These are phyloP conservation scores for Hagleromyces aurorensis DNA, from an alignment of 805 yeast genomes.

Conservation along the genomic window DNA sequence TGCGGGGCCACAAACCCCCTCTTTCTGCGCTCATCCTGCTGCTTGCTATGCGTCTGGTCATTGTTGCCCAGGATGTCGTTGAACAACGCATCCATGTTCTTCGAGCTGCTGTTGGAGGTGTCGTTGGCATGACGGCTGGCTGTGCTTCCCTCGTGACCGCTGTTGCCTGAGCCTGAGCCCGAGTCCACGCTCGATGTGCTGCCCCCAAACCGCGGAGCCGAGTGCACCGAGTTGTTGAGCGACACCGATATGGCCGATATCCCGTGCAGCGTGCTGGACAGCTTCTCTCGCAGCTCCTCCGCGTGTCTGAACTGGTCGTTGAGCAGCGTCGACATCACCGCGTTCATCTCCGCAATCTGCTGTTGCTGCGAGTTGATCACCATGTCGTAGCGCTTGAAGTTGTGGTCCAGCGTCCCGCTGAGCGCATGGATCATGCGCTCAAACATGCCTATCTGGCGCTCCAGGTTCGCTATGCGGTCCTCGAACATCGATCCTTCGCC, in stretches of 20 bases:
- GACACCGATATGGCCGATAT: constrained; percentile 18
- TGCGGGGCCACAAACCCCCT: not conserved
- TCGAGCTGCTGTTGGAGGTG: constrained; percentile 3
- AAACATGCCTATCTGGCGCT: constrained; percentile 24
- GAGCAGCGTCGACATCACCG: constrained; percentile 19
- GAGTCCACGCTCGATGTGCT: not conserved
- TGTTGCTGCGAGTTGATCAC: constrained; percentile 27
- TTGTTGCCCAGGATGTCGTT: constrained; percentile 1
- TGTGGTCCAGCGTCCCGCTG: constrained; percentile 26
- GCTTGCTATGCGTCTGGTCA: constrained; percentile 3
- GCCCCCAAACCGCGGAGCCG: constrained; percentile 1
- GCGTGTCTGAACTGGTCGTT: constrained; percentile 26
- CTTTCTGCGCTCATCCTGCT: constrained; percentile 1
- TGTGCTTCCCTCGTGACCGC: constrained; percentile 8
- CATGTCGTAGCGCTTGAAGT: constrained; percentile 27
- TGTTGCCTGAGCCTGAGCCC: not conserved
- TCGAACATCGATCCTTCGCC: constrained; percentile 9
- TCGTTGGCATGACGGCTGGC: constrained; percentile 7
- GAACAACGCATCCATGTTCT: constrained; percentile 2
- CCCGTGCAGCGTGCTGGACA: constrained; percentile 18
- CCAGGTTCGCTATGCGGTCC: constrained; percentile 24
- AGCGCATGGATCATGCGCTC: constrained; percentile 27
- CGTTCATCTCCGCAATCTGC: constrained; percentile 24
- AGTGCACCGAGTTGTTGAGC: constrained; percentile 5
- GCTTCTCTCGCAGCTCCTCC: constrained; percentile 23